Conservation (phyloP, 2,329 filamentous ascomycete species). For the Capronia coronata region DNA sequence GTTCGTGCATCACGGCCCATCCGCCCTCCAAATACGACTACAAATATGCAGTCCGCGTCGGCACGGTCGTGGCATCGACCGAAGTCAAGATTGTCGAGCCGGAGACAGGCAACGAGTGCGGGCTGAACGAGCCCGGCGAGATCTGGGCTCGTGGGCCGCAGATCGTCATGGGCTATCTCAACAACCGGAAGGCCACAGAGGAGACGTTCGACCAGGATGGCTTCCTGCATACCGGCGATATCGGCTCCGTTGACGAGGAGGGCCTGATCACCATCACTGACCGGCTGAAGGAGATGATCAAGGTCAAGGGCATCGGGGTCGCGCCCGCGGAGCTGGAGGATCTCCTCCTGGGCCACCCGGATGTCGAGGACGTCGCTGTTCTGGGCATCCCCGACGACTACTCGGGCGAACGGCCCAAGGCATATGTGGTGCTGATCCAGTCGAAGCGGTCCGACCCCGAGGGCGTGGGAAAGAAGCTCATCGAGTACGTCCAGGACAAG, state of each 20-base stretch:
- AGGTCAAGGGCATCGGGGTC: slow-evolving; percentile 58
- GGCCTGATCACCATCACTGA: slow-evolving; percentile 66
- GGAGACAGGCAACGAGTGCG: slow-evolving; percentile 47
- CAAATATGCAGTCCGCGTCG: slow-evolving; percentile 46
- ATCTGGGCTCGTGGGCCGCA: slow-evolving; percentile 73
- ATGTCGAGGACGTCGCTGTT: slow-evolving; percentile 54
- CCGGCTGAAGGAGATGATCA: slow-evolving; percentile 64
- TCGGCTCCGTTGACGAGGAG: slow-evolving; percentile 53
- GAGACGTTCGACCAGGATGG: slow-evolving; percentile 60
- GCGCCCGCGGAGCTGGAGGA: slow-evolving; percentile 61
- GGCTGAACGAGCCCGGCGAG: slow-evolving; percentile 49
- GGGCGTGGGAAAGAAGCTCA: slow-evolving; percentile 16
- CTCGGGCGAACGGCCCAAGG: slow-evolving; percentile 52
- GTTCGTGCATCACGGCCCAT: slow-evolving; percentile 57
- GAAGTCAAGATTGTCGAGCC: slow-evolving; percentile 53
- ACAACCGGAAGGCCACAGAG: slow-evolving; percentile 62
- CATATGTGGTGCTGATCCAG: slow-evolving; percentile 43
- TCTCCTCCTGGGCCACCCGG: slow-evolving; percentile 51
- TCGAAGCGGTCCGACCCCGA: slow-evolving; percentile 12
- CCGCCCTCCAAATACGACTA: slow-evolving; percentile 52
- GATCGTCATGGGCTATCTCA: slow-evolving; percentile 70
- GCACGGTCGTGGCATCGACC: slow-evolving; percentile 49
- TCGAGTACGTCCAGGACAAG: slow-evolving; percentile 35
- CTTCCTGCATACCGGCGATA: slow-evolving; percentile 59
- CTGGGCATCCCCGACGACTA: slow-evolving; percentile 50